A percentile compares a stretch with the other conserved stretches of the same genome.
phyloP scores from a whole-genome alignment of 1,284 basidiomycete genomes.

The Lentinula novae-zelandiae region DNA sequence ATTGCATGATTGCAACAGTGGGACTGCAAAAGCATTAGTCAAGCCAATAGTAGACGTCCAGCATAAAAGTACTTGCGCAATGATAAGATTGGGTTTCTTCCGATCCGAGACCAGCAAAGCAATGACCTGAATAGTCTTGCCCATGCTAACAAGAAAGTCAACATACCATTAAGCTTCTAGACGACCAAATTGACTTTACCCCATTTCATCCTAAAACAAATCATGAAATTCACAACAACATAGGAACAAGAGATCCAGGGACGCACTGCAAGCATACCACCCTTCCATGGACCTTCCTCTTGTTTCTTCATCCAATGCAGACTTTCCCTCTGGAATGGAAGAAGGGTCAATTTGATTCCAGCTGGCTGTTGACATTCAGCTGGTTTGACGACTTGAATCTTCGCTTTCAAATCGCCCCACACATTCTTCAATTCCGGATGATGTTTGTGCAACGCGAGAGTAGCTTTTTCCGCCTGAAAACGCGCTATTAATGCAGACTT shows the following conservation, averaged over 20 bases:
- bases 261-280: slow-evolving; percentile 89
- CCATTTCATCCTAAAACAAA: slow-evolving; percentile 78
- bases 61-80: slow-evolving; percentile 62
- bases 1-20: slow-evolving; percentile 98
- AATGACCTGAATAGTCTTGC: slow-evolving; percentile 98
- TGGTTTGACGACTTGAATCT: slow-evolving; percentile 63
- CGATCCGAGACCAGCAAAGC: slow-evolving; percentile 81
- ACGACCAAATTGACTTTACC: slow-evolving; percentile 40
- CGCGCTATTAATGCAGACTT: neutral
- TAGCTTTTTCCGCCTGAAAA: slow-evolving; percentile 70
- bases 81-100: slow-evolving; percentile 82
- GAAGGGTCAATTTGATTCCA: slow-evolving; percentile 69
- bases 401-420: slow-evolving; percentile 84
- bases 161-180: slow-evolving; percentile 3
- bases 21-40: slow-evolving; percentile 45
- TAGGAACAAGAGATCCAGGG: neutral
- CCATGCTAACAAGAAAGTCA: slow-evolving; percentile 66
- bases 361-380: slow-evolving; percentile 75
- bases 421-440: slow-evolving; percentile 80
- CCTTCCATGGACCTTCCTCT: slow-evolving; percentile 84
- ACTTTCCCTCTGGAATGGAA: slow-evolving; percentile 90
- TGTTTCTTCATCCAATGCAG: slow-evolving; percentile 96
- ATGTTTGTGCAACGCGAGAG: slow-evolving; percentile 57
- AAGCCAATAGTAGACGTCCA: neutral
- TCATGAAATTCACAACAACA: slow-evolving; percentile 9